phyloP scores from a whole-genome alignment of 2,329 filamentous ascomycete species.

The Tolypocladium nubicola region DNA sequence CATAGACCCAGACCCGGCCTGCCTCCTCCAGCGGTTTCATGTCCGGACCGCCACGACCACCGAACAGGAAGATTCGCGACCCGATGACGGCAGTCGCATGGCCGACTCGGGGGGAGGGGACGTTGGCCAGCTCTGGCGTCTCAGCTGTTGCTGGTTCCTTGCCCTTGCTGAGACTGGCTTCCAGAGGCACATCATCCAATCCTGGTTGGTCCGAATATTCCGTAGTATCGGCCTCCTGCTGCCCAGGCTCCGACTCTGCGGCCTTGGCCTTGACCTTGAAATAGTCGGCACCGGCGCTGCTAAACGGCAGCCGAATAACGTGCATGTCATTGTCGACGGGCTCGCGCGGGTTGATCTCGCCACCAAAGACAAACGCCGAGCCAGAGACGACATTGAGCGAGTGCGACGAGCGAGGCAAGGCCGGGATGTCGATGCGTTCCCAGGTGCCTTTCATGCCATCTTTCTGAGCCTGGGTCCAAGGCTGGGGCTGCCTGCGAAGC shows the following conservation, averaged over 20 bases:
- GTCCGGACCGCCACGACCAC: conserved; percentile 60
- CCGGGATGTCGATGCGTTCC: conserved; percentile 44
- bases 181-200: conserved; percentile 31
- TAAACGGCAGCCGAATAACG: conserved; percentile 48
- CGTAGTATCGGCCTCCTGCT: conserved; percentile 4
- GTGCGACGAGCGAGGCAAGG: conserved; percentile 65
- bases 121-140: conserved; percentile 23
- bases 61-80: conserved; percentile 68
- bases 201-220: conserved; percentile 18
- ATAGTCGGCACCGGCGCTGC: conserved; percentile 48
- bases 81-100: conserved; percentile 60
- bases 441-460: conserved; percentile 44
- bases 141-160: conserved; percentile 22
- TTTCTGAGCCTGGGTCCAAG: conserved; percentile 10
- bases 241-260: conserved; percentile 19
- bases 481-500: conserved; percentile 3
- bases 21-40: conserved; percentile 64
- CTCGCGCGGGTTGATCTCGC: conserved; percentile 55
- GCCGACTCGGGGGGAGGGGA: conserved; percentile 61
- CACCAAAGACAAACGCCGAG: conserved; percentile 62
- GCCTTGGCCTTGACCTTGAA: conserved; percentile 41
- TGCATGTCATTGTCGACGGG: conserved; percentile 67
- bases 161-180: conserved; percentile 23
- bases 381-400: conserved; percentile 49
- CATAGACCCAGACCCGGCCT: conserved; percentile 67